A percentile compares a stretch with the other conserved stretches of the same genome.
phyloP scores from a whole-genome alignment of 2,329 filamentous ascomycete genomes.

The Colletotrichum sidae region DNA sequence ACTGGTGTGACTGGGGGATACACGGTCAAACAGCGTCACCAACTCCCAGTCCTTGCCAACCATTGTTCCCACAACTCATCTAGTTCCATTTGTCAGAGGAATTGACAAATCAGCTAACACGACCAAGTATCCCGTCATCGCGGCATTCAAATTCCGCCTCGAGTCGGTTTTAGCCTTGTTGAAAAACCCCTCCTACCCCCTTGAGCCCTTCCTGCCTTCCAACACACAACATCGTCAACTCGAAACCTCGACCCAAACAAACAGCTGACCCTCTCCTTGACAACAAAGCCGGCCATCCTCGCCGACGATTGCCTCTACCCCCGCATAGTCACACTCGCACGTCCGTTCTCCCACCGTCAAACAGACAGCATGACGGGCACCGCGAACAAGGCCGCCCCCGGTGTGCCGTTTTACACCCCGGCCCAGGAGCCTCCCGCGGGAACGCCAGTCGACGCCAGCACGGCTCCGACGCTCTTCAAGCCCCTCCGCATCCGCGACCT shows the following conservation, averaged over 20 bases:
- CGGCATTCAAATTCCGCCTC: conserved; percentile 13
- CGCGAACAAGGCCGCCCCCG: conserved; percentile 54
- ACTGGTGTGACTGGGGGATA: no score
- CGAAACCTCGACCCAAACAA: conserved; percentile 26
- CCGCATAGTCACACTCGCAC: background rate
- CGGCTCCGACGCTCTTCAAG: conserved; percentile 65
- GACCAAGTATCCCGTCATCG: background rate
- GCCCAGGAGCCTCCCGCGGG: conserved; percentile 63
- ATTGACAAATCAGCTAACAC: conserved; percentile 1
- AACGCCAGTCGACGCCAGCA: conserved; percentile 53
- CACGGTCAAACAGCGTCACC: background rate
- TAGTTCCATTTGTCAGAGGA: background rate
- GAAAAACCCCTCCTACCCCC: conserved; percentile 17
- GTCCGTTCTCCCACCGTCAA: background rate
- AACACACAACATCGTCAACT: conserved; percentile 22
- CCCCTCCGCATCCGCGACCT: conserved; percentile 66
- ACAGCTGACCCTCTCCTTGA: background rate
- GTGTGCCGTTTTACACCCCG: conserved; percentile 66
- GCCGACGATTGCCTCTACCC: background rate
- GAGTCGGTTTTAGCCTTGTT: conserved; percentile 12
- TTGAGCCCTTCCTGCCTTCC: background rate
- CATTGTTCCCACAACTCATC: background rate
- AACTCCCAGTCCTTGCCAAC: background rate
- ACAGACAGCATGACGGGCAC: conserved; percentile 42
- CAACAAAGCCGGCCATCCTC: background rate